Conservation (phyloP, 108 stramenopile genomes). For the Cyclostephanos tholiformis region DNA sequence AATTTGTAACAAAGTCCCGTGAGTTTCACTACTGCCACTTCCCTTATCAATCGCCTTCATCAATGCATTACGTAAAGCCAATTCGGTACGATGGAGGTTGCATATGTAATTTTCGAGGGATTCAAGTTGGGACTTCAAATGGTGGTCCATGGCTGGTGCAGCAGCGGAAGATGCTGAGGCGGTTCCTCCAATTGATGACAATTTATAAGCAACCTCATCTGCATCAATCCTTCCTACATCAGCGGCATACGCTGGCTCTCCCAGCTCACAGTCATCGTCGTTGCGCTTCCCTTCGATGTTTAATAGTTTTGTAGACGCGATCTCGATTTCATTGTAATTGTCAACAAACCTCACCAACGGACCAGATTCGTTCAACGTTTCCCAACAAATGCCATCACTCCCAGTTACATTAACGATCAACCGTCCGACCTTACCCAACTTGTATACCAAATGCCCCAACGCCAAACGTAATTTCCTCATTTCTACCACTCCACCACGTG, state of each 20-base stretch:
- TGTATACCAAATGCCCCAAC: conserved; percentile 73
- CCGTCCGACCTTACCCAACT: conserved; percentile 58
- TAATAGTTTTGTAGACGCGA: neutral
- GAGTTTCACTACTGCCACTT: conserved; percentile 23
- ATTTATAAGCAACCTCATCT: neutral
- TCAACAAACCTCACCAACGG: conserved; percentile 34
- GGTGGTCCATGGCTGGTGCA: conserved; percentile 18
- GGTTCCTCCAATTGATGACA: neutral
- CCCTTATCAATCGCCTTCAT: conserved; percentile 52
- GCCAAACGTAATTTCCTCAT: conserved; percentile 66
- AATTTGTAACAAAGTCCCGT: conserved; percentile 37
- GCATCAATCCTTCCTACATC: conserved; percentile 4
- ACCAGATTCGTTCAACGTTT: conserved; percentile 37
- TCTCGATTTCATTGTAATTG: neutral
- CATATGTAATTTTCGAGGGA: conserved; percentile 60
- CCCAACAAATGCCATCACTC: conserved; percentile 52
- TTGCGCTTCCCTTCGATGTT: neutral
- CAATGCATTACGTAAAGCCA: conserved; percentile 57
- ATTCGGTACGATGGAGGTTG: conserved; percentile 68
- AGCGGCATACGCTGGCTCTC: conserved; percentile 5
- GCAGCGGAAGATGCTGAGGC: neutral
- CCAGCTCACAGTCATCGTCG: neutral
- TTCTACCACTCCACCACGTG: conserved; percentile 69
- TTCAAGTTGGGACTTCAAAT: conserved; percentile 28
- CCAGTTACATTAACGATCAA: conserved; percentile 45